Evolutionary conservation across 352 stramenopile genomes (phyloP).

Genomic region (Pythium brassicae): DNA sequence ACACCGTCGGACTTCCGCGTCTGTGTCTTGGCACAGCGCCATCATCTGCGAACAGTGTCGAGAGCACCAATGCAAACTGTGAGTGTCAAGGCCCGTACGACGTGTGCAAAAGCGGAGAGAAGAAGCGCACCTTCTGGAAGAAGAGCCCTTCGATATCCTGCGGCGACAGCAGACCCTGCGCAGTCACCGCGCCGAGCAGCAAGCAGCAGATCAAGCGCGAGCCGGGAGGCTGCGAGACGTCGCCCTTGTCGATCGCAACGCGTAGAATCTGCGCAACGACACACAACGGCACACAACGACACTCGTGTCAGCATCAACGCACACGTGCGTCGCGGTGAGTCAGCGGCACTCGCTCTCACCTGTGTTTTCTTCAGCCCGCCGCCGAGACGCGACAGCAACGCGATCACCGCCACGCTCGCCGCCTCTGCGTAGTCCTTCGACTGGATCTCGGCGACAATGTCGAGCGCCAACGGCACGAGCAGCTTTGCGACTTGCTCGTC

Average conservation of each 20-base stretch:
- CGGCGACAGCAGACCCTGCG: conserved; percentile 54
- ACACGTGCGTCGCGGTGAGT: no score
- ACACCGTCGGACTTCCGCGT: conserved; percentile 74
- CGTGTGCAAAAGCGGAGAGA: neutral
- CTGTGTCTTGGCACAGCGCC: conserved; percentile 77
- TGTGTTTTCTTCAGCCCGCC: conserved; percentile 74
- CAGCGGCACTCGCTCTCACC: conserved; percentile 15
- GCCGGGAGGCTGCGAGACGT: conserved; percentile 71
- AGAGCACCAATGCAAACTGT: no score
- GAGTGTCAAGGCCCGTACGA: neutral
- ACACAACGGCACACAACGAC: neutral
- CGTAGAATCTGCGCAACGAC: conserved; percentile 52
- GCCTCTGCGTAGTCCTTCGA: conserved; percentile 74
- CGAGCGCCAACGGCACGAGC: conserved; percentile 63
- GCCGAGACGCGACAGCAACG: conserved; percentile 48
- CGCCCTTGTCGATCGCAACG: conserved; percentile 78
- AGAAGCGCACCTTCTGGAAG: conserved; percentile 64
- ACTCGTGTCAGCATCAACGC: neutral
- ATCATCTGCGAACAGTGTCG: conserved; percentile 52
- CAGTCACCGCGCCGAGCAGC: conserved; percentile 65
- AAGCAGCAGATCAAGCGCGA: conserved; percentile 79
- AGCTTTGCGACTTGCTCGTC: conserved; percentile 77
- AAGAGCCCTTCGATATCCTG: conserved; percentile 80
- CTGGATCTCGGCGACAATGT: conserved; percentile 70
- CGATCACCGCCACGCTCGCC: conserved; percentile 55